Evolutionary conservation across 106 monocot genomes (phyloP), one percentile per base, ranked within the genome.

Genomic region (Alisma plantagoaquatica): DNA sequence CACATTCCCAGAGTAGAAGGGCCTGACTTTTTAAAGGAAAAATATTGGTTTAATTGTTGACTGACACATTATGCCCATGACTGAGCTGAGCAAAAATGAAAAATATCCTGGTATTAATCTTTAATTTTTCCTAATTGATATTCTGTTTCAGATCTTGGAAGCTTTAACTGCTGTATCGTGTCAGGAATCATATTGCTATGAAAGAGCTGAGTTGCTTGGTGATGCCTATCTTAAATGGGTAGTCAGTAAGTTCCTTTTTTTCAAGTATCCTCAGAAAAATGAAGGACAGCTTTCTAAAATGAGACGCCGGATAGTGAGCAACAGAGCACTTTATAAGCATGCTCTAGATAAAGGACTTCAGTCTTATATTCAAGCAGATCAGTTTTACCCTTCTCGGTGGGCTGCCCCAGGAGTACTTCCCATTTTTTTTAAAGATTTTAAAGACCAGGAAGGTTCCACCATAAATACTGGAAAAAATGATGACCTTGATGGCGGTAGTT

Each of bases 141-240:
- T 33, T 11, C 4, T 49, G 27, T 54, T 57, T 44, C 70, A 96
- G 96, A 77, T 98, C n/a, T 76, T 98, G 68, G 96, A 98, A 73
- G 96, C 96, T 31, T 71, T 98, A 62, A 98, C 96, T 57, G 96
- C 96, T 53, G 96, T 89, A 54, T 98, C 96, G 58, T 98, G 96
- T 49, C 89, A 89, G 65, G 96, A 98, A 63, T 84, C 89, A 18
- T 84, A 76, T 51, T 89, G 96, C 63, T 98, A 89, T 69, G 96
- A 98, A 63, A 70, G 96, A 74, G 89, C 84, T 48, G 96, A 98
- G 70, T 70, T 98, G n/a, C 57, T 98, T 14, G 96, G 96, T 31
- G 96, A 98, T 84, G 89, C 89, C 31, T 89, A 98, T 63, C 71
- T 98, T 26, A 98, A 98, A 43, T 98, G 96, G 96, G 96, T 98